These are phyloP conservation scores for Leptographium galeiforme DNA, from an alignment of 2,329 filamentous ascomycete species.

Conservation along the genomic window DNA sequence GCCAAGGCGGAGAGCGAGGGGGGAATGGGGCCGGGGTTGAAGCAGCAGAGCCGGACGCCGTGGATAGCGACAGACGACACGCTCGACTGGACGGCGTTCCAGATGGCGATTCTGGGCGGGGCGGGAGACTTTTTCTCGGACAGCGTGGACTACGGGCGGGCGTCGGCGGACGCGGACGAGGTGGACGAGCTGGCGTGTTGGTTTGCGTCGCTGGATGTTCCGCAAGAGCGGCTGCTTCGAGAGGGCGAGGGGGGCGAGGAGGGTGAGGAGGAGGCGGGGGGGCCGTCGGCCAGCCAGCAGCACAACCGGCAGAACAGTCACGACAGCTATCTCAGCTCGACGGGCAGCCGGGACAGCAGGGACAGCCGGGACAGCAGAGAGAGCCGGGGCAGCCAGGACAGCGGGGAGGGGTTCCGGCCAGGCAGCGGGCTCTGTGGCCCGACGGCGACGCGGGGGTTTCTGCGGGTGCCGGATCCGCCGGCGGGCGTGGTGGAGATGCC, in stretches of 20 bases:
- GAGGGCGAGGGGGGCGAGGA: neutral
- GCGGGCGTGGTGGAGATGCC: conserved; percentile 4
- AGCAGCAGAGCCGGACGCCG: neutral
- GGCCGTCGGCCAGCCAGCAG: neutral
- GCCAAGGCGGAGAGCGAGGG: conserved; percentile 25
- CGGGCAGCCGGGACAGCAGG: neutral
- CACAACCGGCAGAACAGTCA: neutral
- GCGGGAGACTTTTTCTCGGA: conserved; percentile 37
- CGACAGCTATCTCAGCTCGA: neutral
- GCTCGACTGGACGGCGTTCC: conserved; percentile 51
- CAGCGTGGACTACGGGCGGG: conserved; percentile 24
- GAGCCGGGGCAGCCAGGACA: neutral
- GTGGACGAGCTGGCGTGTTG: conserved; percentile 33
- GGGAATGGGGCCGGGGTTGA: neutral
- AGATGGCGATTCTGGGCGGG: conserved; percentile 49
- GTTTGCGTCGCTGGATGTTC: conserved; percentile 38
- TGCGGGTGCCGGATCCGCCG: neutral
- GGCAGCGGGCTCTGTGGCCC: neutral
- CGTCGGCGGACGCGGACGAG: conserved; percentile 28
- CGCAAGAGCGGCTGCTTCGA: conserved; percentile 25
- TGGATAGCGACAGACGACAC: conserved; percentile 29
- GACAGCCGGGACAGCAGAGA: neutral
- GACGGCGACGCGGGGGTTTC: neutral
- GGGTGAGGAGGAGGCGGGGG: neutral
- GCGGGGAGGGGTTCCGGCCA: neutral